These are phyloP conservation scores for Mariannaea elegans DNA, from an alignment of 2,329 filamentous ascomycete genomes.

Conservation along the genomic window DNA sequence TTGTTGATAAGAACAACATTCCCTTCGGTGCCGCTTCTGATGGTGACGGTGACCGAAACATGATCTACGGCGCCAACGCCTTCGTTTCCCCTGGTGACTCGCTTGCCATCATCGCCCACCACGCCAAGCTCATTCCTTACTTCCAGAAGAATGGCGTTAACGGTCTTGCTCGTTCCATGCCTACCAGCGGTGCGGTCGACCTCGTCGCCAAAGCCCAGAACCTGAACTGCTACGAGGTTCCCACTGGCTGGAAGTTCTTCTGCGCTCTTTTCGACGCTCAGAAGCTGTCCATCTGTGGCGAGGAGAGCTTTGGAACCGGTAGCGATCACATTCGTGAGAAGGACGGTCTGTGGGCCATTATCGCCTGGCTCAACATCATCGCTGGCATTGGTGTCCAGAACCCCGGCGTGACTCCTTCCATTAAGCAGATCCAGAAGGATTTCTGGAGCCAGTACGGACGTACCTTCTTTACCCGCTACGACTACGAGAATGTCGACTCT, in stretches of 20 bases:
- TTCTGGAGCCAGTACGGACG: conserved; percentile 98
- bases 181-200: conserved; percentile 93
- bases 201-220: conserved; percentile 95
- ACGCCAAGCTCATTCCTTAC: conserved; percentile 95
- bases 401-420: conserved; percentile 83
- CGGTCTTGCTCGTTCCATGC: conserved; percentile 96
- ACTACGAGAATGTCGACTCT: conserved; percentile 95
- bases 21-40: conserved; percentile 97
- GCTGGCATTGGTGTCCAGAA: conserved; percentile 88
- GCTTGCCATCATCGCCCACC: conserved; percentile 96
- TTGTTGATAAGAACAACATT: conserved; percentile 88
- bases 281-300: conserved; percentile 97
- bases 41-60: conserved; percentile 98
- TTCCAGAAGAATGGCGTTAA: conserved; percentile 98
- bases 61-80: conserved; percentile 97
- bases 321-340: conserved; percentile 99
- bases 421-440: conserved; percentile 94
- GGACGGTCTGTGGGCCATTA: conserved; percentile 96
- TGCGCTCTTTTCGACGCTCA: conserved; percentile 93
- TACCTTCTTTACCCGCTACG: conserved; percentile 98
- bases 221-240: conserved; percentile 92
- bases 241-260: conserved; percentile 99
- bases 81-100: conserved; percentile 98
- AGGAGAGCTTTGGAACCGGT: conserved; percentile 97
- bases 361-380: conserved; percentile 99